Base-by-base conservation (phyloP, 1,284 basidiomycete species). In the Inonotus hispidus region DNA sequence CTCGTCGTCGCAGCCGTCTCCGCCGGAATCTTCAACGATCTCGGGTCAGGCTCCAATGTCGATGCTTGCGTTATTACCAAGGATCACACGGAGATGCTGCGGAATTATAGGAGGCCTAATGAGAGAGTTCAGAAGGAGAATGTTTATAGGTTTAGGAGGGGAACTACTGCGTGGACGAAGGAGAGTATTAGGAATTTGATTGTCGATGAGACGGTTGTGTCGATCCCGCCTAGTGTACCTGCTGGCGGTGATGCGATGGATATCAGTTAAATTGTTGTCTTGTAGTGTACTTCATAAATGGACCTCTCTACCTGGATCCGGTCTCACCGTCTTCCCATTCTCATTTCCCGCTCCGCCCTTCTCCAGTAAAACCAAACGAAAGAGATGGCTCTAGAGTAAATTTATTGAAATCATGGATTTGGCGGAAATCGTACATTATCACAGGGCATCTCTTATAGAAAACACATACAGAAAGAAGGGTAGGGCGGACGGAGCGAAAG, bases 1-100 rank as follows among this genome's bases (percentile, higher is more conserved):
- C 81, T 99, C 11, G 95, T 98, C 21, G 86, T 88, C 47, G 82
- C 85, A 49, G 95, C 97, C 32, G 89, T 99, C 70, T 88, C 89
- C 52, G 90, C 93, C 1, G 97, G 97, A 83, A 96, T 99, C 72
- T 99, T 98, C 82, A 99, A 99, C 79, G 97, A 99, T 79, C 82
- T 99, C 45, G 97, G 97, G 8, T 98, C 95, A 0, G 97, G 97
- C 56, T 95, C 92, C 21, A 99, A 99, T 72, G 88, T 99, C 68
- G 97, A 99, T 73, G 95, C 95, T 0, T 96, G 94, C 72, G 84
- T 99, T 63, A 97, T 99, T 75, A 93, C 91, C 10, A 85, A 87
- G 58, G 75, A 79, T 58, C 78, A 87, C 66, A 94, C 93, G 0
- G 92, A 95, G 73, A 94, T 89, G 87, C 76, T 97, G 65, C 82